Percentiles rank a stretch among this genome's conserved stretches.
phyloP scores from a whole-genome alignment of 2,329 filamentous ascomycete genomes.

The Simplicillium aogashimaense region DNA sequence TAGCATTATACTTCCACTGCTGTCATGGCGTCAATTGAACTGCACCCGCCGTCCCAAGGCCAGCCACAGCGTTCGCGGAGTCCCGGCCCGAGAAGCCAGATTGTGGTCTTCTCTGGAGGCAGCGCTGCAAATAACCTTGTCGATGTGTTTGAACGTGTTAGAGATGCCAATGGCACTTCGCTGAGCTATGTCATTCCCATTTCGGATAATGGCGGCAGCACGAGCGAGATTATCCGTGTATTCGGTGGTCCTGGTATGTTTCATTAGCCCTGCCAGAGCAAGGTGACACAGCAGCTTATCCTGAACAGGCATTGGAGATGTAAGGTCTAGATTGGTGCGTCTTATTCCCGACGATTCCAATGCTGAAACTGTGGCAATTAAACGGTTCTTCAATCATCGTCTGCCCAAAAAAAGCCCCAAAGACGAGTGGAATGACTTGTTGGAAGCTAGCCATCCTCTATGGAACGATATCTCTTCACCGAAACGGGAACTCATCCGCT shows the following conservation, averaged over 20 bases:
- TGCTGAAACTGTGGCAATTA: slow-evolving; percentile 64
- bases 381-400: slow-evolving; percentile 78
- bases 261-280: not conserved
- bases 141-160: slow-evolving; percentile 69
- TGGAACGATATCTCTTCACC: slow-evolving; percentile 64
- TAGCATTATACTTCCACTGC: too few relatives aligned
- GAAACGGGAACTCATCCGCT: slow-evolving; percentile 68
- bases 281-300: slow-evolving; percentile 1
- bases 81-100: slow-evolving; percentile 14
- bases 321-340: slow-evolving; percentile 62
- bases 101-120: slow-evolving; percentile 84
- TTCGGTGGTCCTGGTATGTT: slow-evolving; percentile 78
- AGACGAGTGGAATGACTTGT: slow-evolving; percentile 77
- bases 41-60: not conserved
- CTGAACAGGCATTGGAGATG: slow-evolving; percentile 44
- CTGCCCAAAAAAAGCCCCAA: slow-evolving; percentile 60
- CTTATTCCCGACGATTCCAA: slow-evolving; percentile 63
- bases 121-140: slow-evolving; percentile 93
- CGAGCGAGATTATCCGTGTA: slow-evolving; percentile 85
- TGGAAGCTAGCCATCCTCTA: slow-evolving; percentile 69
- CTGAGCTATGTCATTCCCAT: slow-evolving; percentile 88
- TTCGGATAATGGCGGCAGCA: slow-evolving; percentile 90
- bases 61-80: slow-evolving; percentile 10
- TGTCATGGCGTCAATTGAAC: too few relatives aligned
- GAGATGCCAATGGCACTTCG: slow-evolving; percentile 53